Conservation (phyloP, 495 filamentous ascomycete species). For the Cercophora newfieldiana region DNA sequence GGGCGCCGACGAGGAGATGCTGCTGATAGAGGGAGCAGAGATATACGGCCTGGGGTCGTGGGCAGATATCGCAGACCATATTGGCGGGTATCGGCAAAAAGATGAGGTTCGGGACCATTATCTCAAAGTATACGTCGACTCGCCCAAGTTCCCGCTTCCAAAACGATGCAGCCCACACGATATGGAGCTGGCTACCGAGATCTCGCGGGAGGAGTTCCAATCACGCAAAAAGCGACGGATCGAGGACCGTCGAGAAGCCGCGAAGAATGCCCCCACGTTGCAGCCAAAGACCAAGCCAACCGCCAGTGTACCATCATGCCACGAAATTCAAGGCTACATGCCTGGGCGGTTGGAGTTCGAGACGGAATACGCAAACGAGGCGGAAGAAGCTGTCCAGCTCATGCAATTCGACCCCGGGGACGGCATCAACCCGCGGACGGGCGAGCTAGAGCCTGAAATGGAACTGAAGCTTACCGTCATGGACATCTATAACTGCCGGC, state of each 20-base stretch:
- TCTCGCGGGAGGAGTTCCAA: constrained; percentile 91
- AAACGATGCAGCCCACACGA: constrained; percentile 79
- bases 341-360: constrained; percentile 96
- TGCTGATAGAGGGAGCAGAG: constrained; percentile 93
- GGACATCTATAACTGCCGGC: constrained; percentile 93
- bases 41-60: constrained; percentile 96
- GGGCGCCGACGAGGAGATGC: constrained; percentile 94
- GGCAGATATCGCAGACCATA: constrained; percentile 97
- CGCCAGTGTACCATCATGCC: constrained; percentile 87
- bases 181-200: constrained; percentile 68
- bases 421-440: constrained; percentile 78
- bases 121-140: constrained; percentile 81
- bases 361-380: constrained; percentile 95
- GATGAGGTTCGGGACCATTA: constrained; percentile 96
- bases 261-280: constrained; percentile 77
- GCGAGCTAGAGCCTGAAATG: constrained; percentile 87
- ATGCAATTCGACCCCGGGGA: constrained; percentile 98
- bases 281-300: constrained; percentile 95
- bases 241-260: constrained; percentile 85
- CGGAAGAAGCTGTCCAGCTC: constrained; percentile 95
- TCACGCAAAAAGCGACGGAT: constrained; percentile 91
- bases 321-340: constrained; percentile 99
- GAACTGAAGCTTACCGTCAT: constrained; percentile 97
- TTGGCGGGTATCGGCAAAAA: constrained; percentile 89
- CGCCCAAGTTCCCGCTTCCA: constrained; percentile 79